These are phyloP conservation scores for Ophiostoma sp. DNA, from an alignment of 2,329 filamentous ascomycete species.

Conservation along the genomic window DNA sequence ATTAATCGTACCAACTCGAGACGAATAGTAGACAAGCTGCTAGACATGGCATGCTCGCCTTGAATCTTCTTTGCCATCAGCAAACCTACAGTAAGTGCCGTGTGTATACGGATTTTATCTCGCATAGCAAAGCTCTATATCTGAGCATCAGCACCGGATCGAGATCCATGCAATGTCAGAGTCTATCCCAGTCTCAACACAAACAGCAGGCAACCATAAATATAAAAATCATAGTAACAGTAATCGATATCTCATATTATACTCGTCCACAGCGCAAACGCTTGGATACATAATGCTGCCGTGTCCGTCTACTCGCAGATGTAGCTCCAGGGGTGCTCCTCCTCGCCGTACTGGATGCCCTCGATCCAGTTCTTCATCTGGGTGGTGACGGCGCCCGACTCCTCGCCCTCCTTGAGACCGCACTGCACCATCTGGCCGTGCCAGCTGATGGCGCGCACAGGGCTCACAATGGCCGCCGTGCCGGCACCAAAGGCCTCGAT, in stretches of 20 bases:
- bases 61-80: too few relatives aligned
- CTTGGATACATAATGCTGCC: conserved; percentile 7
- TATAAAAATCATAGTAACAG: background rate
- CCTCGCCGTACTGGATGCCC: conserved; percentile 88
- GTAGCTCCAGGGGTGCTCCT: conserved; percentile 87
- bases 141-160: background rate
- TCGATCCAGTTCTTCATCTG: conserved; percentile 97
- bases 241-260: background rate
- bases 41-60: too few relatives aligned
- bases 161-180: too few relatives aligned
- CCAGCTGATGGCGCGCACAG: conserved; percentile 85
- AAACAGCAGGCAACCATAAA: background rate
- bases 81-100: too few relatives aligned
- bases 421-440: conserved; percentile 75
- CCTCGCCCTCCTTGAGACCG: conserved; percentile 71
- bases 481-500: conserved; percentile 92
- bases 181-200: background rate
- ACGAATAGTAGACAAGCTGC: too few relatives aligned
- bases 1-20: too few relatives aligned
- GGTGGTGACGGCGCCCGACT: conserved; percentile 79
- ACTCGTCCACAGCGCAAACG: conserved; percentile 2
- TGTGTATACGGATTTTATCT: too few relatives aligned
- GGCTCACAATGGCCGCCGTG: conserved; percentile 89
- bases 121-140: too few relatives aligned
- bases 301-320: conserved; percentile 33